Conservation (phyloP, 257 asterid genomes). For the Nicotiana knightiana region DNA sequence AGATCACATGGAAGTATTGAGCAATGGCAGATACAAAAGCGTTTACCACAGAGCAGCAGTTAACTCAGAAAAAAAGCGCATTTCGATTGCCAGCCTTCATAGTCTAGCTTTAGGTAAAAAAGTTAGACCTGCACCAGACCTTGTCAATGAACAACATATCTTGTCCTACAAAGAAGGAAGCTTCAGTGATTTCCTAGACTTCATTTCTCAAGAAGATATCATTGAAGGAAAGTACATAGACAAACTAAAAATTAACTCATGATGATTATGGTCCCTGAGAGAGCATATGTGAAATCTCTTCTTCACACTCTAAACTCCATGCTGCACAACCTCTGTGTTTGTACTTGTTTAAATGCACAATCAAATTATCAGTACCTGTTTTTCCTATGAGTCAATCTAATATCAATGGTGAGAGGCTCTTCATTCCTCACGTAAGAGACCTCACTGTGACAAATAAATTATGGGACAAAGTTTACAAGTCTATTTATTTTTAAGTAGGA, state of each 20-base stretch:
- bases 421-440: not conserved
- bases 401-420: not conserved
- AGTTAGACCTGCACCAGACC: conserved; percentile 41
- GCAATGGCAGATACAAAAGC: conserved; percentile 54
- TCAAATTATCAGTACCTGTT: not conserved
- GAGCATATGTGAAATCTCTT: not conserved
- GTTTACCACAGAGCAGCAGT: conserved; percentile 47
- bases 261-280: not conserved
- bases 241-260: conserved; percentile 26
- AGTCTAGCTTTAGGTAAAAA: conserved; percentile 41
- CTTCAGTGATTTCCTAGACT: conserved; percentile 50
- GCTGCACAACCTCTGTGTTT: not conserved
- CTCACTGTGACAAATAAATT: not conserved
- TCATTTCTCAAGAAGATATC: conserved; percentile 37
- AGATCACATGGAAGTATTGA: conserved; percentile 61
- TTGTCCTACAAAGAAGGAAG: conserved; percentile 44
- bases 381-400: not conserved
- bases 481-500: not conserved
- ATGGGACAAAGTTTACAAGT: not conserved
- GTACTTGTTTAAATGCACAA: not conserved
- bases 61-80: conserved; percentile 34
- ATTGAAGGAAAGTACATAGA: conserved; percentile 35
- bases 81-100: conserved; percentile 61
- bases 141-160: conserved; percentile 39
- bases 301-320: not conserved